Base-by-base conservation (phyloP, 2,329 filamentous ascomycete genomes). In the Fusarium sp. region DNA sequence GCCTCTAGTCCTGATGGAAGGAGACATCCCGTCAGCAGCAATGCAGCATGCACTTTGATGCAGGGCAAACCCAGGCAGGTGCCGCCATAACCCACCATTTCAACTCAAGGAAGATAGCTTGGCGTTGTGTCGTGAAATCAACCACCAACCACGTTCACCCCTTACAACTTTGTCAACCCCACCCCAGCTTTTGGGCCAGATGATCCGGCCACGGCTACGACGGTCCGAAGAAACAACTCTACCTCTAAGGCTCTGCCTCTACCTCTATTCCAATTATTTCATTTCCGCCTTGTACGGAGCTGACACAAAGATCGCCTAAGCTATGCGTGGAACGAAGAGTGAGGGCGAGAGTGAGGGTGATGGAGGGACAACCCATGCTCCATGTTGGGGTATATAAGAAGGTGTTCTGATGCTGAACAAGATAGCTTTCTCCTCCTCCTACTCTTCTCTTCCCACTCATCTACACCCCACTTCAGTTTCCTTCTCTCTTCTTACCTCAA, bases 141-240 rank as follows among this genome's bases (percentile, higher is more conserved):
- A 52, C 58, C 41, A 63, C 51, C 52, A 56, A 52, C 47, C 56
- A 61, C 44, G 53, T 49, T 30, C 56, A 39, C 44, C 50, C 62
- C 52, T 57, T 54, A 56, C 56, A 70, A 55, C 55, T 44, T 53
- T 52, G 48, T 60, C 60, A 70, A 64, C 65, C 66, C 60, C 71
- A 68, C 61, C 66, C 60, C 44, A 62, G 66, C 56, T 60, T 58
- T 53, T 54, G 56, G 55, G 62, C 63, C 71, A 72, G 71, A 72
- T 73, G 71, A 73, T 73, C 65, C 62, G 63, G 78, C 77, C 76
- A 82, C 83, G 83, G 84, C 82, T 79, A 78, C 76, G 77, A 84
- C 83, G 83, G 82, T 84, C 84, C 84, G 83, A 81, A 62, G 35
- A 40, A 55, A 62, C 64, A 60, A 53, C 71, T 64, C 48, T 53